Conservation (phyloP, 495 filamentous ascomycete genomes). For the Paragyromitra xinjiangensis region DNA sequence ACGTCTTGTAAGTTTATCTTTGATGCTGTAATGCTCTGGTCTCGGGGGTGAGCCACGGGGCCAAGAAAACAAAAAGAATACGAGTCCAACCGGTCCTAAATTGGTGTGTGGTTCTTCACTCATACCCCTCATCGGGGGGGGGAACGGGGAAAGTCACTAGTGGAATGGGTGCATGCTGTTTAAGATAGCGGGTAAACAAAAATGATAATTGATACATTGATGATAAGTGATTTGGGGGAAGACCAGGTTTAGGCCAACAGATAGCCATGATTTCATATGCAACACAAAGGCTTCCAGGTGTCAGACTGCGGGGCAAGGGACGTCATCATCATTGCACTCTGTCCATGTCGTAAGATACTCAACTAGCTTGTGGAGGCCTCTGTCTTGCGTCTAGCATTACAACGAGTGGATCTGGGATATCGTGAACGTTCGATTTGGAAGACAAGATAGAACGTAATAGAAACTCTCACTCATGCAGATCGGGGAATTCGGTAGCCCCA, state of each 20-base stretch:
- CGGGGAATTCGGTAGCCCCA: neutral
- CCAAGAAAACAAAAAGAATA: neutral
- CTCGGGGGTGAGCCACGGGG: neutral
- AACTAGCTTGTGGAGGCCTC: neutral
- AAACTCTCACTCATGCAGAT: neutral
- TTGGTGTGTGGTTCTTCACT: neutral
- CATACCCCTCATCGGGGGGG: neutral
- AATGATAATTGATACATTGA: neutral
- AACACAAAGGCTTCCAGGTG: neutral
- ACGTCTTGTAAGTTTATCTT: neutral
- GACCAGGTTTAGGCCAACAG: neutral
- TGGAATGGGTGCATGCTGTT: neutral
- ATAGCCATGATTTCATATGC: neutral
- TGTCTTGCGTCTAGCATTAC: neutral
- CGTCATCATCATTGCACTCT: neutral
- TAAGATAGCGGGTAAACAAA: neutral
- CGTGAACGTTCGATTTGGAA: neutral
- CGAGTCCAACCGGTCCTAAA: neutral
- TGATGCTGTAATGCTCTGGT: neutral
- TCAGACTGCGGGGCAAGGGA: neutral
- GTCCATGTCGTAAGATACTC: neutral
- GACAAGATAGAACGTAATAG: neutral
- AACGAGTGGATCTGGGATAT: neutral
- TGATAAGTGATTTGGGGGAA: neutral
- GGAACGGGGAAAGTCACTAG: neutral